These are phyloP conservation scores for Microstroma glucosiphilum DNA, from an alignment of 1,284 basidiomycete genomes.

Conservation along the genomic window DNA sequence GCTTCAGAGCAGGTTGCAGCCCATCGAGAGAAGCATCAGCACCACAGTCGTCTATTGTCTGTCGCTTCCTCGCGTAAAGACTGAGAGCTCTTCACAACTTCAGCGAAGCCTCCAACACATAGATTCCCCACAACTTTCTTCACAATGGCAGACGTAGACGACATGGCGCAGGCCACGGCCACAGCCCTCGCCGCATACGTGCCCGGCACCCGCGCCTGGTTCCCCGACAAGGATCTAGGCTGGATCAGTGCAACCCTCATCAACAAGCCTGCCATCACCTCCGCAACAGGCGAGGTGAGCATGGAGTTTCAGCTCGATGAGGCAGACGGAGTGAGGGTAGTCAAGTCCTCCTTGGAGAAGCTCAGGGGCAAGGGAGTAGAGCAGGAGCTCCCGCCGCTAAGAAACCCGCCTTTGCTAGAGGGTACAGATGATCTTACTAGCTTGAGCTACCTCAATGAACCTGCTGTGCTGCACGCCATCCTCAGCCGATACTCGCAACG, in stretches of 20 bases:
- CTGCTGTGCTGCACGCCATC: constrained; percentile 90
- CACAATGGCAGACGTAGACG: too few species aligned
- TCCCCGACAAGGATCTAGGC: constrained; percentile 82
- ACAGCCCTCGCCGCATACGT: constrained; percentile 43
- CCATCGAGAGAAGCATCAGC: too few species aligned
- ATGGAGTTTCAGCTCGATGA: constrained; percentile 44
- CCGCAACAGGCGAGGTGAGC: constrained; percentile 30
- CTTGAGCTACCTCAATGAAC: constrained; percentile 95
- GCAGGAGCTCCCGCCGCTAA: constrained; percentile 70
- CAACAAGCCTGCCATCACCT: constrained; percentile 46
- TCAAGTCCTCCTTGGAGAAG: constrained; percentile 37
- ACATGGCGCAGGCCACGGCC: too few species aligned
- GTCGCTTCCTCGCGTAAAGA: too few species aligned
- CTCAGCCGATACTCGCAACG: constrained; percentile 93
- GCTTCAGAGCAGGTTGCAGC: too few species aligned
- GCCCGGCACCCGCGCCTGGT: constrained; percentile 57
- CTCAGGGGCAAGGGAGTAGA: constrained; percentile 30
- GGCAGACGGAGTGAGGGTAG: constrained; percentile 29
- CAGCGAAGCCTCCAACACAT: too few species aligned
- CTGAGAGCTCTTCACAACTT: too few species aligned
- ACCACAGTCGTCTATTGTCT: too few species aligned
- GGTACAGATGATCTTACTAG: constrained; percentile 96
- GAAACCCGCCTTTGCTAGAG: constrained; percentile 92
- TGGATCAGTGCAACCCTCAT: constrained; percentile 84
- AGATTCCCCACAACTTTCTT: too few species aligned